Base-by-base conservation (phyloP, 2,329 filamentous ascomycete species). In the Setomelanomma holmii region DNA sequence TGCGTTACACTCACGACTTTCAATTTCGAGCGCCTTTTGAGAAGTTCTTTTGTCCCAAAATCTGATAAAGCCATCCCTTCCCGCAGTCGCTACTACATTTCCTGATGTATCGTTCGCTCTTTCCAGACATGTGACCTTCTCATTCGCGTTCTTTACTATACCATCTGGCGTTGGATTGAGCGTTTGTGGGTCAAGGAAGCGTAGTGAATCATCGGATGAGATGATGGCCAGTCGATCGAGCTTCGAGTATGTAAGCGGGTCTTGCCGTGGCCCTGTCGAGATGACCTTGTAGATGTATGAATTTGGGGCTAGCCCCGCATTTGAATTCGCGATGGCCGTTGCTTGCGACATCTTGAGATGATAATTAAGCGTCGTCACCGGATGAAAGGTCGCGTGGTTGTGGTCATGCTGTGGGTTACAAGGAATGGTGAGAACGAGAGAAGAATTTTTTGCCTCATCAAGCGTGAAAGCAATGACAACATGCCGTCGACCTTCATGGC, bases 161-260 rank as follows among this genome's bases (percentile, higher is more conserved):
- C 78, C 77, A 21, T 81, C 60, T 3, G 83, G 80, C 0, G 83
- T 79, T 3, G 78, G 69, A 47, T 79, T 78, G 20, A 92, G 77
- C 20, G 79, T 81, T 1, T 76, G 59, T 0, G 87, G 82, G 68
- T 89, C 82, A 58, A 92, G 82, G 16, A 90, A 75, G 22, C 84
- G 82, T 17, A 93, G 78, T n/a, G 79, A 82, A 73, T 90, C 85
- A 75, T 91, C 87, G 0, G 89, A 90, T 3, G 86, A 84, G 50
- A 89, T 88, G 14, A 84, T 81, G 1, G 84, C 85, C 35, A 89
- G 78, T 4, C 69, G 62, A 30, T 70, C 66, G 33, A 62, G 66
- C 48, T 61, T 55, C 1, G 56, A 60, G 55, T 69, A 73, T 24
- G 62, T 69, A 49, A 72, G 64, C 17, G 67, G 64, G 40, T 69